Evolutionary conservation across 768 basidiomycete species (phyloP), one percentile per base, ranked within the genome.

Genomic region (Mycena venus): DNA sequence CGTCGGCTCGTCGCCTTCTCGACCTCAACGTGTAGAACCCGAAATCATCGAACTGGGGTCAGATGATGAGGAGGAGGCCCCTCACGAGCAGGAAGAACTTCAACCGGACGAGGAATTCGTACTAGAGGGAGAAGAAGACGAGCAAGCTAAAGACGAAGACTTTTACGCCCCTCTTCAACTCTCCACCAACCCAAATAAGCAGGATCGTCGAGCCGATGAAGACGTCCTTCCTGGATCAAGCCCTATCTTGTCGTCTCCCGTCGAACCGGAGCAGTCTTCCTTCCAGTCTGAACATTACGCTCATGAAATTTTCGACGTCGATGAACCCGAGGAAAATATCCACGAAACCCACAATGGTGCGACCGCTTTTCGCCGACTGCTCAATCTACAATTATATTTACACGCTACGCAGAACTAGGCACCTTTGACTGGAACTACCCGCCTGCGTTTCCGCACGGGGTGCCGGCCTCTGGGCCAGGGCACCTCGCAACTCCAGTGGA

Each of bases 61-160:
- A 31, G 82, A 81, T 25, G 81, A 79, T 9, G 78, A 80, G 23
- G 77, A 73, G 17, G 74, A 11, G 44, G 51, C 25, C 19, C 60
- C 9, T n/a, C 51, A 55, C 4, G 36, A 44, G 10, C 79, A 80
- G 53, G 76, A 77, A 23, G 77, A 77, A 17, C 63, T 72, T 25
- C 75, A 78, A n/a, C 79, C 78, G 25, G 74, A 55, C 10, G 73
- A 75, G 10, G 40, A 65, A 47, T 65, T 76, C 21, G 69, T 70
- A 7, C n/a, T 67, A 11, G 61, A 73, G 36, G 68, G 55, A 11
- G 78, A 77, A 29, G 61, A 71, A 21, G 75, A 77, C 74, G 72
- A 44, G 49, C 58, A 75, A 32, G 78, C 79, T 51, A 78, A 80
- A 47, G 32, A 66, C 11, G 32, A 51, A 14, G 36, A 49, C 34